Base-by-base conservation (phyloP, 768 basidiomycete genomes). In the Rickenella mellea region DNA sequence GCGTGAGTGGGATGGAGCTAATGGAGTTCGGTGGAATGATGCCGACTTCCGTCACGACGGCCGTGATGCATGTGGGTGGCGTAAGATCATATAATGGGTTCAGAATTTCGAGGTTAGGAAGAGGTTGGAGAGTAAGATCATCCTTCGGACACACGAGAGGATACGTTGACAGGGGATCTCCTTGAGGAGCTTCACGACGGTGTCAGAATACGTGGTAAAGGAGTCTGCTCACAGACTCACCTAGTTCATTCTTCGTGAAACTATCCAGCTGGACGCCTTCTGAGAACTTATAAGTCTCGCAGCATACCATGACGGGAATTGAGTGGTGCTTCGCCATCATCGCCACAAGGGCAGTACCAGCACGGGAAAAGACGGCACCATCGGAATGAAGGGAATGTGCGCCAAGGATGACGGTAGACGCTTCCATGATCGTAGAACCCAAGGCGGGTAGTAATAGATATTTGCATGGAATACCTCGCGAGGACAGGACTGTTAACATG, bases 251-350 rank as follows among this genome's bases (percentile, higher is more conserved):
- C 61, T 88, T 91, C 32, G 86, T 90, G 51, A 99, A 92, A 15
- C 85, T 85, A 59, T 99, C 96, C 42, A 98, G 68, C 60, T 87
- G 82, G 22, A 98, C 83, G 26, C 79, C 78, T 52, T 98, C 94
- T 14, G 87, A 86, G 54, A 93, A 98, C 61, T 99, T 99, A 67
- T 98, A 98, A 4, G 96, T 99, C 64, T 98, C 96, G 53, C 93
- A 96, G 49, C 92, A 97, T 20, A 96, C 91, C 27, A 99, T 78
- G 6, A 98, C 92, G 4, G 96, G 94, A 0, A 97, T 84, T 19
- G 80, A 81, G 53, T 83, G 76, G 36, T 78, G 77, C 60, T 88
- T 89, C 1, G 90, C 88, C 72, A 97, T 80, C 93, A 98, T 94
- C 1, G 93, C 89, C 5, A 98, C 90, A 52, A 92, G 73, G 0